Conservation (phyloP, 2,329 filamentous ascomycete species). For the Hypoxylon sp. region DNA sequence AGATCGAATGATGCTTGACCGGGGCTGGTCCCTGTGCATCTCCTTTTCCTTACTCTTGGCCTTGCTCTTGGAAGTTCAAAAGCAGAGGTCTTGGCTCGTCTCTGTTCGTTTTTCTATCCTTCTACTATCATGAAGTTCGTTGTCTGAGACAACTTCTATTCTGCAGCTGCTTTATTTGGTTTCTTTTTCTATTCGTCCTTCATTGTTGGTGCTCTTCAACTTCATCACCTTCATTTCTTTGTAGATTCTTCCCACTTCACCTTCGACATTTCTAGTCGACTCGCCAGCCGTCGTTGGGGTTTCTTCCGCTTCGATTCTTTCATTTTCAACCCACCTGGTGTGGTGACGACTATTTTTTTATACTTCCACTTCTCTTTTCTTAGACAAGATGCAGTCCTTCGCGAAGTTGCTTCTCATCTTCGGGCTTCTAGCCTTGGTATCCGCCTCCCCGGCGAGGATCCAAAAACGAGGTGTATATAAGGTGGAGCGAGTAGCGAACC, state of each 20-base stretch:
- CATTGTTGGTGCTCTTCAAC: conserved; percentile 21
- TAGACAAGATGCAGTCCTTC: conserved; percentile 41
- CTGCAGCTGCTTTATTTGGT: conserved; percentile 26
- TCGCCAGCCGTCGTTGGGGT: conserved; percentile 16
- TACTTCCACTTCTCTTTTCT: conserved; percentile 14
- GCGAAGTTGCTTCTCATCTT: conserved; percentile 41
- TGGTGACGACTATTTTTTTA: conserved; percentile 33
- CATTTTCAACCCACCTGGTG: conserved; percentile 41
- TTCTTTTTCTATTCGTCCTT: conserved; percentile 29
- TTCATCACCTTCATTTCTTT: conserved; percentile 23
- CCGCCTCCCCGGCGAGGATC: conserved; percentile 41
- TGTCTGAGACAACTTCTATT: conserved; percentile 36
- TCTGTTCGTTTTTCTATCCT: conserved; percentile 21
- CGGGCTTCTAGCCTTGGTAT: conserved; percentile 42
- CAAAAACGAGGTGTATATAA: conserved; percentile 47
- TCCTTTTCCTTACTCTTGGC: conserved; percentile 19
- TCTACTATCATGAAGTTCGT: conserved; percentile 31
- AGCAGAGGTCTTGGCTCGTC: conserved; percentile 34
- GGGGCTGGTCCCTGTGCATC: conserved; percentile 23
- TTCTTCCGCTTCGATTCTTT: conserved; percentile 19
- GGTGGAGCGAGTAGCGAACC: conserved; percentile 45
- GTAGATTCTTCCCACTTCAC: conserved; percentile 30
- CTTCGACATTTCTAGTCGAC: conserved; percentile 19
- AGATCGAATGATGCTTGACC: conserved; percentile 33
- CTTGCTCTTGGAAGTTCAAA: conserved; percentile 25